Percentiles rank a stretch among this genome's conserved stretches.
These are phyloP conservation scores for Polysphondylium violaceum DNA, from an alignment of 78 protist genomes.

Conservation along the genomic window DNA sequence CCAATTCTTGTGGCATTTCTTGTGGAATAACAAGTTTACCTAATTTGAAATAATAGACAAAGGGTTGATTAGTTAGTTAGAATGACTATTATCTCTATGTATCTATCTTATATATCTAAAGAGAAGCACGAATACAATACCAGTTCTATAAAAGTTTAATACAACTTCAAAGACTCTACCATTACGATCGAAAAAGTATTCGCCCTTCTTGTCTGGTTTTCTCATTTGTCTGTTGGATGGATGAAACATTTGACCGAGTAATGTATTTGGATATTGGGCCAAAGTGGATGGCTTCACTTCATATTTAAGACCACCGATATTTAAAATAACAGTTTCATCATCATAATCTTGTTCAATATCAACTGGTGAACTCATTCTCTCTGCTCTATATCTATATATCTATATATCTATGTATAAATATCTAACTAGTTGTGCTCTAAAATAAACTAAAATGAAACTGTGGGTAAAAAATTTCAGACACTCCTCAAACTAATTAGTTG, in stretches of 20 bases:
- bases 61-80: too few relatives aligned
- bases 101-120: too few relatives aligned
- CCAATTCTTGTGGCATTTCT: conserved; percentile 39
- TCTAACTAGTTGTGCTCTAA: not conserved
- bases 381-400: not conserved
- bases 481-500: not conserved
- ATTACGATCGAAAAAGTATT: conserved; percentile 75
- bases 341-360: conserved; percentile 34
- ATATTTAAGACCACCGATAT: conserved; percentile 71
- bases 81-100: too few relatives aligned
- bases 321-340: conserved; percentile 63
- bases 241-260: conserved; percentile 37
- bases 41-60: not conserved
- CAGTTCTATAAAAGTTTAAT: conserved; percentile 74
- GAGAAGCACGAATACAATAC: not conserved
- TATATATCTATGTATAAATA: not conserved
- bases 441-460: not conserved
- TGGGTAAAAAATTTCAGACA: conserved; percentile 2
- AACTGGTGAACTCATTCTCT: conserved; percentile 12
- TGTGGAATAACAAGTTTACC: conserved; percentile 67
- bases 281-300: conserved; percentile 69
- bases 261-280: conserved; percentile 45
- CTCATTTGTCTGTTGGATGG: conserved; percentile 65
- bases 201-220: conserved; percentile 72
- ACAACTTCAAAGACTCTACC: conserved; percentile 45